phyloP scores from a whole-genome alignment of 2,329 filamentous ascomycete species.

The Alternaria sp. region DNA sequence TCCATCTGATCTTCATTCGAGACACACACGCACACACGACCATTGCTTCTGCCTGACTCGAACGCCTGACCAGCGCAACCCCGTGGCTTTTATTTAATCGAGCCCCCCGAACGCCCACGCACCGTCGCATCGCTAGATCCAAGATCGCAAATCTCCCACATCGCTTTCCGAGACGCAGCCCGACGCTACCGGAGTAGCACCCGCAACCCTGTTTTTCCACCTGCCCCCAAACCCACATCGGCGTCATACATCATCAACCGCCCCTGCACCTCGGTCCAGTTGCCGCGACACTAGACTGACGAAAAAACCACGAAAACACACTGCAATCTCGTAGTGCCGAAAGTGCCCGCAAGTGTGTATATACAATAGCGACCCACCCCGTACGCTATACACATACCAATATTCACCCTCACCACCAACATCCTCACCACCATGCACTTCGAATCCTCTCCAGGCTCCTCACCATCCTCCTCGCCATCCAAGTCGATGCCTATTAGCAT shows the following conservation, averaged over 20 bases:
- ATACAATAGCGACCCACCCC: constrained; percentile 36
- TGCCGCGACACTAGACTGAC: constrained; percentile 29
- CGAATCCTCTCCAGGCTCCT: constrained; percentile 44
- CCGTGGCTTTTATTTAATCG: constrained; percentile 17
- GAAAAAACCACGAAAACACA: constrained; percentile 16
- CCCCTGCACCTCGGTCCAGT: constrained; percentile 37
- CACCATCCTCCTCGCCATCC: constrained; percentile 45
- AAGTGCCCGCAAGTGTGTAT: constrained; percentile 32
- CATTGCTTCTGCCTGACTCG: constrained; percentile 46
- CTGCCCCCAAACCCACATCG: constrained; percentile 13
- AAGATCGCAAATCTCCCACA: constrained; percentile 8
- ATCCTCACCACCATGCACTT: constrained; percentile 40
- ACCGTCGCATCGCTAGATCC: constrained; percentile 12
- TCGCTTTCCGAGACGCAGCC: constrained; percentile 13
- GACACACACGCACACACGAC: constrained; percentile 32
- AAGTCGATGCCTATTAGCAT: constrained; percentile 49
- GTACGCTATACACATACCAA: constrained; percentile 18
- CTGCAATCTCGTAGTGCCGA: constrained; percentile 24
- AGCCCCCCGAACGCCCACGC: constrained; percentile 9
- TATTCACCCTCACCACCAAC: constrained; percentile 14
- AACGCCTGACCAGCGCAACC: constrained; percentile 34
- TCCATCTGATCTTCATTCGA: constrained; percentile 38
- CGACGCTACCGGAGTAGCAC: constrained; percentile 23
- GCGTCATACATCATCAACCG: constrained; percentile 37
- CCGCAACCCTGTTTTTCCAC: constrained; percentile 23